Evolutionary conservation across 2,329 filamentous ascomycete species (phyloP).

Genomic region (Chrysoporthe puriensis): DNA sequence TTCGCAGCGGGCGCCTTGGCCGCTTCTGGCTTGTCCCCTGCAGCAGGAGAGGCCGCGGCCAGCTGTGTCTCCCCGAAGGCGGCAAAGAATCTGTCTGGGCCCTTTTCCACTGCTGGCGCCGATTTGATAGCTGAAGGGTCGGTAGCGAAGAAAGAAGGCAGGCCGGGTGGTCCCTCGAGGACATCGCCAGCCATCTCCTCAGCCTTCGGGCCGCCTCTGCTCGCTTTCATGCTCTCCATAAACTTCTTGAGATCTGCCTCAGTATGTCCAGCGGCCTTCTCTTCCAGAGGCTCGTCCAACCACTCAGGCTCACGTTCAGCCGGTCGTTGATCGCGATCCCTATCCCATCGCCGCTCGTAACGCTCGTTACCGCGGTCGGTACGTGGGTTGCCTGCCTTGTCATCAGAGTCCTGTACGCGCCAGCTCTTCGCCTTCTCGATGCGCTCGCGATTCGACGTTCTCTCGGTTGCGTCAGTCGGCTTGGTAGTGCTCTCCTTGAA

Average conservation of each 20-base stretch:
- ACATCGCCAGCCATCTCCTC: conserved; percentile 39
- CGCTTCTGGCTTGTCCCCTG: conserved; percentile 47
- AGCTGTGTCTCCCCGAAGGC: conserved; percentile 48
- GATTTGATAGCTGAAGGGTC: conserved; percentile 54
- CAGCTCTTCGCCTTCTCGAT: conserved; percentile 64
- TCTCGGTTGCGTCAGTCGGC: conserved; percentile 40
- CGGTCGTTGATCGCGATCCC: conserved; percentile 57
- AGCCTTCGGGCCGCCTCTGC: conserved; percentile 46
- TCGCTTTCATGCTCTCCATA: conserved; percentile 87
- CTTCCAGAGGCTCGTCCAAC: conserved; percentile 76
- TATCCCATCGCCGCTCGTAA: conserved; percentile 58
- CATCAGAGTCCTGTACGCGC: conserved; percentile 57
- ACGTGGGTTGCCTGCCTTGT: conserved; percentile 39
- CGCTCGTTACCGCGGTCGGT: conserved; percentile 63
- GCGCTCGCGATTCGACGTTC: conserved; percentile 52
- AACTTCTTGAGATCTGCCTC: conserved; percentile 93
- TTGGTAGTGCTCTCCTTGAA: conserved; percentile 57
- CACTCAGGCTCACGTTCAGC: conserved; percentile 85
- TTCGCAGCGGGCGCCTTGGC: conserved; percentile 64
- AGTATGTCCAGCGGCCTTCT: conserved; percentile 73
- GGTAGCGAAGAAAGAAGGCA: conserved; percentile 31
- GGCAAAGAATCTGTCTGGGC: conserved; percentile 79
- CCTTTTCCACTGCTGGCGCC: conserved; percentile 65
- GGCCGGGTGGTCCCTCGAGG: conserved; percentile 28
- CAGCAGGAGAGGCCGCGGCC: conserved; percentile 36